phyloP scores from a whole-genome alignment of 768 basidiomycete genomes.

The Polyporus arcularius region DNA sequence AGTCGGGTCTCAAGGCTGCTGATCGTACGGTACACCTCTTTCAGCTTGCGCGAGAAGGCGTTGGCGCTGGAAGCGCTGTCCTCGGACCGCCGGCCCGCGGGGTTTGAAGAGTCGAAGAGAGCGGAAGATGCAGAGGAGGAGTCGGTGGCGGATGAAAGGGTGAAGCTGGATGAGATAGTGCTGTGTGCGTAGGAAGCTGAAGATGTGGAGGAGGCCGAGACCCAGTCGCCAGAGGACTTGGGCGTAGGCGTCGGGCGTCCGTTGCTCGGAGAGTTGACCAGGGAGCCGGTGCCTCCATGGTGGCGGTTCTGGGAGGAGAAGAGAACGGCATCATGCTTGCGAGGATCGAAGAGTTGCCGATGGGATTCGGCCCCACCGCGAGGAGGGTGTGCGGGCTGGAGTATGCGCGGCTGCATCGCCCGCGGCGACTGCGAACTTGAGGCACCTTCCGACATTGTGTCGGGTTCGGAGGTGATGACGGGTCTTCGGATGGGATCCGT shows the following conservation, averaged over 20 bases:
- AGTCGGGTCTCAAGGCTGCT: conserved; percentile 73
- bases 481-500: conserved; percentile 58
- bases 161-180: conserved; percentile 65
- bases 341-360: conserved; percentile 81
- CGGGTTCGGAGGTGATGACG: conserved; percentile 64
- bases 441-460: conserved; percentile 59
- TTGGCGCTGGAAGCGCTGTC: conserved; percentile 51
- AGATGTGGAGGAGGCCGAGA: conserved; percentile 75
- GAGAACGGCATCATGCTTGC: conserved; percentile 87
- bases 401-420: conserved; percentile 31
- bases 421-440: conserved; percentile 50
- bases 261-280: conserved; percentile 9
- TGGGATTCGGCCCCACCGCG: conserved; percentile 36
- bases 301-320: conserved; percentile 71
- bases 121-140: conserved; percentile 73
- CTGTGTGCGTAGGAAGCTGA: conserved; percentile 65
- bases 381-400: conserved; percentile 32
- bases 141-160: conserved; percentile 72
- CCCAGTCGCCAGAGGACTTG: conserved; percentile 66
- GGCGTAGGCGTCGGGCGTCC: conserved; percentile 52
- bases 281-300: conserved; percentile 19
- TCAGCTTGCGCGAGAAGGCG: conserved; percentile 73
- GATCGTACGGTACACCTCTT: conserved; percentile 82
- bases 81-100: conserved; percentile 49
- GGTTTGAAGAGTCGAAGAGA: conserved; percentile 58